A percentile compares a stretch with the other conserved stretches of the same genome.
Evolutionary conservation across 129 eudicot species (phyloP).

Genomic region (Sambucus nigra): DNA sequence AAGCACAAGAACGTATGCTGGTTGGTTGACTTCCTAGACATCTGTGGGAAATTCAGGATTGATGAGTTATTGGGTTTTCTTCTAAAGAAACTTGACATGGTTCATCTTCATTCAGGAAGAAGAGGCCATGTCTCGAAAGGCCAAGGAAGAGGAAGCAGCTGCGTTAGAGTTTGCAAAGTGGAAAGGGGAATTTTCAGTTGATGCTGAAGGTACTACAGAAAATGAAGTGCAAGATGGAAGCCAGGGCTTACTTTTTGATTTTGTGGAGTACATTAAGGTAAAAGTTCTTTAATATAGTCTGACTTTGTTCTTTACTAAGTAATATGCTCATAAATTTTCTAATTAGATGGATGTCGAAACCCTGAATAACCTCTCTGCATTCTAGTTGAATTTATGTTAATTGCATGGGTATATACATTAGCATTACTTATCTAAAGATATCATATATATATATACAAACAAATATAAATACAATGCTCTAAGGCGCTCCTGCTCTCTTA

Average conservation of each 20-base stretch:
- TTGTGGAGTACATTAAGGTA: constrained; percentile 97
- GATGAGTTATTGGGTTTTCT: constrained; percentile 4
- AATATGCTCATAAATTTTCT: background rate
- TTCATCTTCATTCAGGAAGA: constrained; percentile 61
- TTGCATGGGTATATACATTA: no score
- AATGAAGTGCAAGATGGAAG: constrained; percentile 89
- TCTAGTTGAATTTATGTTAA: background rate
- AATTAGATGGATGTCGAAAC: background rate
- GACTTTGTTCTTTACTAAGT: background rate
- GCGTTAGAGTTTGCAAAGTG: constrained; percentile 93
- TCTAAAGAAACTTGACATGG: constrained; percentile 2
- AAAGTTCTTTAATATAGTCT: background rate
- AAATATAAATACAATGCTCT: no score
- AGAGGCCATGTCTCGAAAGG: constrained; percentile 89
- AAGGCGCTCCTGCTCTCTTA: no score
- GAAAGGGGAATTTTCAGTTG: constrained; percentile 96
- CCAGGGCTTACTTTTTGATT: constrained; percentile 79
- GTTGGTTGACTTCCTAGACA: constrained; percentile 34
- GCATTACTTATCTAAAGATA: no score
- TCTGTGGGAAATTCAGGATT: background rate
- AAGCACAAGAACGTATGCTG: constrained; percentile 78
- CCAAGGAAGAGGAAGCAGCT: constrained; percentile 95
- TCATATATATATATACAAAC: no score
- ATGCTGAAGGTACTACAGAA: constrained; percentile 93
- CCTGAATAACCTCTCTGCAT: background rate